Evolutionary conservation across 176 grass and related monocot species (phyloP).

Genomic region (Aechmea fasciata): DNA sequence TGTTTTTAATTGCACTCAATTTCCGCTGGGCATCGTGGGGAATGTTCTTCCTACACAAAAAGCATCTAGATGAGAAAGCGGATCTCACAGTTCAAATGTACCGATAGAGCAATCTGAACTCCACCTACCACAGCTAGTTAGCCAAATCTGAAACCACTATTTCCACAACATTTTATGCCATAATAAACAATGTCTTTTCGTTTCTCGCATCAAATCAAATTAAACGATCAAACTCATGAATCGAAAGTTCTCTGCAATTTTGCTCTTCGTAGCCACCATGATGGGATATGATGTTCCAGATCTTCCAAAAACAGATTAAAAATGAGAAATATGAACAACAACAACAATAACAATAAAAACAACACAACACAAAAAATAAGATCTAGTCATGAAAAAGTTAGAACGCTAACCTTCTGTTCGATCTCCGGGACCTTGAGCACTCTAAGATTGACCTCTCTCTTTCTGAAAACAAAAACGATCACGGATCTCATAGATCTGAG

Average conservation of each 20-base stretch:
- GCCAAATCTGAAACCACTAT: neutral
- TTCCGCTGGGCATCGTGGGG: neutral
- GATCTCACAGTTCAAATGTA: neutral
- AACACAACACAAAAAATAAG: neutral
- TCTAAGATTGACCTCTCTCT: constrained; percentile 98
- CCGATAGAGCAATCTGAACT: too few relatives aligned
- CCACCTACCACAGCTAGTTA: neutral
- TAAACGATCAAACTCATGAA: neutral
- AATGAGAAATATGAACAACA: too few relatives aligned
- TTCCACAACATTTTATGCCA: too few relatives aligned
- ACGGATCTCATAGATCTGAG: constrained; percentile 23
- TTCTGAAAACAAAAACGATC: constrained; percentile 42
- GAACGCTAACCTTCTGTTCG: constrained; percentile 89
- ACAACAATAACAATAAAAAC: neutral
- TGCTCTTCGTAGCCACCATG: neutral
- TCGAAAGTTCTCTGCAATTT: neutral
- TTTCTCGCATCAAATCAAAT: neutral
- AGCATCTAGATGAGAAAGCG: neutral
- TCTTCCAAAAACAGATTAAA: too few relatives aligned
- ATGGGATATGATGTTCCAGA: too few relatives aligned
- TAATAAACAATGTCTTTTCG: neutral
- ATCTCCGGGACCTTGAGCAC: constrained; percentile 99
- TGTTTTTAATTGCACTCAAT: too few relatives aligned
- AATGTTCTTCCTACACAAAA: neutral
- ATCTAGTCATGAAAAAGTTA: neutral